Base-by-base conservation (phyloP, 139 green algal species). In the Astrephomene gubernaculifera region DNA sequence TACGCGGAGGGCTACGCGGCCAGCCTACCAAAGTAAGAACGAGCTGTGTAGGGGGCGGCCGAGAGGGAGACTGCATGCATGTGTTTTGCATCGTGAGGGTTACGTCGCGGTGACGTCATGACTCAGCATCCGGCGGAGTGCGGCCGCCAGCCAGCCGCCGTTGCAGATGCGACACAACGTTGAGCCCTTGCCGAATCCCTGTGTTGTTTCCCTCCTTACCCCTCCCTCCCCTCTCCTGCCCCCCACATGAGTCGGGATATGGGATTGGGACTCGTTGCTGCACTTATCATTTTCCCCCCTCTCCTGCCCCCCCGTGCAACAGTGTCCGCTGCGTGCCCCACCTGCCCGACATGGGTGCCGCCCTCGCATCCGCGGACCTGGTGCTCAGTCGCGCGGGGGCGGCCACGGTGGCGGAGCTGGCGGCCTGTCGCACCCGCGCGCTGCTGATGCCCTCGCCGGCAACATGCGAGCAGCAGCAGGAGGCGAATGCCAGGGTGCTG, bases 371-470 rank as follows among this genome's bases (percentile, higher is more conserved):
- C 10, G 43, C 79, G 0, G 79, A 86, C 79, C 49, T 86, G 36
- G 79, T 86, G 10, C 49, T 86, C 25, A 31, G 35, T 35, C 65
- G 79, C 14, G 65, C 65, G 4, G 79, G 79, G n/a, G 65, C 79
- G 0, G 70, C 79, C 79, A 86, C 45, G 4, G 45, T 76, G 9
- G 64, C 79, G 22, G 79, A 86, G 64, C 79, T 86, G 79, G 17
- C 3, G 6, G 79, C 45, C 2, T 12, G 38, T 25, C 35, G 65
- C 3, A 21, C 36, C 10, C 79, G 65, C 35, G 19, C 45, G 9
- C 2, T 86, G 65, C 65, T 86, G 65, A 65, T 86, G 44, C 79
- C 79, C 35, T 86, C 79, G 8, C 79, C 79, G 2, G 79, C 79
- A 4, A 35, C 69, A 9, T 43, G 27, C 35, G 79, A 86, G 79